Evolutionary conservation across 345 rosid species (phyloP), one percentile per base, ranked within the genome.

Genomic region (Aquilaria malaccensis): DNA sequence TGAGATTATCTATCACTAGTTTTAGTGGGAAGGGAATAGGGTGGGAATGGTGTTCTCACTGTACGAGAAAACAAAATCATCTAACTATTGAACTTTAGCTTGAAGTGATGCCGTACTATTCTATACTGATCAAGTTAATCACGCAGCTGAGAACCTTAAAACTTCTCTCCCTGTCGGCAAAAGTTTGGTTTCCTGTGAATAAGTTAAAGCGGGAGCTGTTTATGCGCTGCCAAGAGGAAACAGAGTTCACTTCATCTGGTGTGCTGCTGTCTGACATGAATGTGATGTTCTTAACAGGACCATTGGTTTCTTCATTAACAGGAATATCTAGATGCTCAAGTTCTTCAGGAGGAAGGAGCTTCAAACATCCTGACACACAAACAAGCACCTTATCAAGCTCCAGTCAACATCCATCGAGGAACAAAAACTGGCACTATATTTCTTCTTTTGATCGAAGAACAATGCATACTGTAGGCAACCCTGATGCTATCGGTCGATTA

Each of bases 141-240:
- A 50, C n/a, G 55, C 52, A 59, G 63, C 32, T 70, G 59, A 65
- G 47, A 66, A 89, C 98, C 98, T 83, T 66, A 76, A 89, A 93
- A 67, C 98, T 89, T 67, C 58, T 70, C 68, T 85, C 83, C 75
- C 98, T 84, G 78, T 87, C 83, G 47, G 81, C 85, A 75, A 87
- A 62, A 64, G 82, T 85, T 74, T 89, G 97, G 67, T 78, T 76
- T 65, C 98, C 98, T 0, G 96, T 82, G 68, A 93, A 93, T 64
- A 83, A 72, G 74, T 89, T 93, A 79, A 85, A 93, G 43, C 95
- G 74, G 3, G 85, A 63, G 70, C 41, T 82, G 6, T 75, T 76
- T 37, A 58, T 61, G 53, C 74, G 78, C 50, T 75, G 70, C 56
- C 48, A 64, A 13, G 76, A 60, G 33, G 72, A 45, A 7, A 67